Evolutionary conservation across 1,284 basidiomycete genomes (phyloP), one percentile per base, ranked within the genome.

Genomic region (Sanghuangporus baumii): DNA sequence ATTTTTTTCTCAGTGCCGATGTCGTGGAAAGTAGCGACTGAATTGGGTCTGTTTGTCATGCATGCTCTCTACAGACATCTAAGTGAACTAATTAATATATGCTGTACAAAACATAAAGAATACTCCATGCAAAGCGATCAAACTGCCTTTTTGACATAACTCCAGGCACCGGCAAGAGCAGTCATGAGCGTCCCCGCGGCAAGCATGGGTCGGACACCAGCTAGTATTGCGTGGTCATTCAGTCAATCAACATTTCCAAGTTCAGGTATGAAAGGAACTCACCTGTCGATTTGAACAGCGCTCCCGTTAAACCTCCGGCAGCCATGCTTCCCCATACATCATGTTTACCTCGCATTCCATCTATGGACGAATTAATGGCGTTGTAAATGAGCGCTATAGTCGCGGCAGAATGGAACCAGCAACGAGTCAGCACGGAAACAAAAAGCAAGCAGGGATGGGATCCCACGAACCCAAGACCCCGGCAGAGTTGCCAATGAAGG

Each of bases 401-500:
- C 26, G 68, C 70, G 69, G 74, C 76, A 75, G 76, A 73, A 71
- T 72, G 73, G 70, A 68, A 66, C 14, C 65, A 63, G 66, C 65
- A 65, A 62, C 61, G 59, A 64, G 66, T 65, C 59, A 66, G 62
- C 31, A 38, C 43, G 16, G 46, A 56, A 66, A 81, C 82, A 71
- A 55, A 58, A 59, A 6, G 55, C 54, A 23, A 58, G 55, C 43
- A 47, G 51, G 60, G 63, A 66, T 60, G 52, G 20, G 52, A 36
- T 59, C 31, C 61, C 38, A 74, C 79, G 67, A 71, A 97, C 96
- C 96, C 68, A 99, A 81, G 66, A 98, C 93, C 75, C 97, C 97
- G 73, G 96, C 93, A 72, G 94, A 98, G 82, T 99, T 99, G 71
- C 96, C 97, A 76, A 98, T 89, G 78, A 98, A 98, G 59, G 92